Base-by-base conservation (phyloP, 1,139 yeast species). In the Nakaseomyces uthaithaninus region DNA sequence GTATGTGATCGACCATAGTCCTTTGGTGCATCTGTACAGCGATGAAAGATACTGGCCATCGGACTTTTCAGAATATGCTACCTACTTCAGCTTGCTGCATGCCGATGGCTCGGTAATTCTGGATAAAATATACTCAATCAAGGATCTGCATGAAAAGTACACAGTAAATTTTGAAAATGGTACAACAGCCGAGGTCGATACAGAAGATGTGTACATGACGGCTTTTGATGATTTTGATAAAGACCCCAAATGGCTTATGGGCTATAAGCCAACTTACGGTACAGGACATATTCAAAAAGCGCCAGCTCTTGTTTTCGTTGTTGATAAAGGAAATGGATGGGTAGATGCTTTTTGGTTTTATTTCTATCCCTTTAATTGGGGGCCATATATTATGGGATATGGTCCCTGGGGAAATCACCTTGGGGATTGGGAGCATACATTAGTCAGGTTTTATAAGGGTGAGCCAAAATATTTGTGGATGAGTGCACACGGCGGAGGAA, bases 401-500 rank as follows among this genome's bases (percentile, higher is more conserved):
- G 98, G 98, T 0, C 98, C 98, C 0, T 91, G 82, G 65, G 98
- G 98, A 0, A 84, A 89, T 57, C 98, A 91, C 55, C 78, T 91
- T 24, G 98, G 97, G 4, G 98, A 91, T 64, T 91, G 98, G 98
- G 98, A 91, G 54, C 98, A 91, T 60, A 78, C 94, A 3, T 65
- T 91, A 31, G 93, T 87, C 10, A 68, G 98, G 25, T 91, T 84
- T 59, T 74, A 78, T 51, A 72, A 82, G 3, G 95, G 95, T 0
- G 65, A 70, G 45, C 97, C 98, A 0, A 70, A 79, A n/a, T 74
- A 82, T 43, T 77, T 89, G n/a, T 91, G 97, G 97, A 84, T 91
- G 94, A 82, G 94, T 23, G 97, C 97, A 1, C 98, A 91, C 62
- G 95, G 96, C 1, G 96, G 97, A 9, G 98, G 98, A 3, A 82